Evolutionary conservation across 495 filamentous ascomycete genomes (phyloP), one percentile per base, ranked within the genome.

Genomic region (Aspergillus sclerotioniger): DNA sequence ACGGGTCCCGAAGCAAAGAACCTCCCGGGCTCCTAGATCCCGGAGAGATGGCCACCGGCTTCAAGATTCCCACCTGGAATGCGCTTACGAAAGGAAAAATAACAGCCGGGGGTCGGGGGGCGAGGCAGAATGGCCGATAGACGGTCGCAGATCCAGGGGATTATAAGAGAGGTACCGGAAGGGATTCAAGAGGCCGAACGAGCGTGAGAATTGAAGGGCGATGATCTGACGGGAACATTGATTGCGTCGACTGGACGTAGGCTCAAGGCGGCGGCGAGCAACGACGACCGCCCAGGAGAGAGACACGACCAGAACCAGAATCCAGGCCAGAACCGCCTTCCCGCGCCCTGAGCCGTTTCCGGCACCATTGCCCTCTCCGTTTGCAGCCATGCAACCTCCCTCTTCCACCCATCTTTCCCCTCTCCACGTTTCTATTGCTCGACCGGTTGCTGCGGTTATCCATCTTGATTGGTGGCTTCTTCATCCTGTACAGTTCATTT

Each of bases 371-470:
- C 16, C 41, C 53, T 54, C 50, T 19, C 62, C 58, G 62, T 64
- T 64, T 64, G 62, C 62, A 59, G 58, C 54, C 55, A 61, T 64
- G 51, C 50, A 55, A 57, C 54, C 13, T 17, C 19, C 4, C 17
- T 47, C 44, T 12, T 19, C 44, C 17, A 25, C 19, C 44, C 44
- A 47, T 25, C 21, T 0, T 17, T 2, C 1, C 6, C 15, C 16
- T 25, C 9, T 15, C 46, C 9, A 49, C 46, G 17, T 15, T 29
- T 7, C 17, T 39, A 25, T 31, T 12, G n/a, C 6, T 8, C 31
- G 47, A 8, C 16, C 25, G 8, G 21, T n/a, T 50, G 33, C 33
- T 50, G 47, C 17, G 29, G 35, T 50, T 41, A 31, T 16, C 50
- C 46, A 13, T 50, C 43, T 43, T 58, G 50, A 47, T 45, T 43